Evolutionary conservation across 2,329 filamentous ascomycete genomes (phyloP).

Genomic region (Emergomyces orientalis): DNA sequence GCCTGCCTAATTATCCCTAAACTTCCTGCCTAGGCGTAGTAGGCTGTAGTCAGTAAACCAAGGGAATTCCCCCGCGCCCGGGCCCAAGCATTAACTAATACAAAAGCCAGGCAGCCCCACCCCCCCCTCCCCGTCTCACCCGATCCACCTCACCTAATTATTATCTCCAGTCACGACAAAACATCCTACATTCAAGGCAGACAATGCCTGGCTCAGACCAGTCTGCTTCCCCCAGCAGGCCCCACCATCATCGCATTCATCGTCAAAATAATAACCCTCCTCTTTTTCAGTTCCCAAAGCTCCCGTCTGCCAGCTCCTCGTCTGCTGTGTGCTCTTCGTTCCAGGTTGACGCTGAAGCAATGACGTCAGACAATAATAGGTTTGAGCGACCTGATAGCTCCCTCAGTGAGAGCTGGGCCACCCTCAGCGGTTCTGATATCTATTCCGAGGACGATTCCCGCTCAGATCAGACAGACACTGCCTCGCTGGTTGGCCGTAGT

Average conservation of each 20-base stretch:
- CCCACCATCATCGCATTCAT: slow-evolving; percentile 30
- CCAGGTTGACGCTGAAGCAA: slow-evolving; percentile 15
- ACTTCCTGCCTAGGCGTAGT: no score
- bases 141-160: not conserved
- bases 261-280: slow-evolving; percentile 24
- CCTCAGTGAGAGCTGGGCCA: slow-evolving; percentile 40
- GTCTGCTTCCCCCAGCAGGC: slow-evolving; percentile 19
- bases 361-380: slow-evolving; percentile 28
- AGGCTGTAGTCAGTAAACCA: no score
- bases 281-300: slow-evolving; percentile 34
- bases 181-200: no score
- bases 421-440: slow-evolving; percentile 35
- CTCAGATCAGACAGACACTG: slow-evolving; percentile 37
- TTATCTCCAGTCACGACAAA: no score
- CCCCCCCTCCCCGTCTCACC: not conserved
- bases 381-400: slow-evolving; percentile 23
- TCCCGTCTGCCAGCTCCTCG: slow-evolving; percentile 32
- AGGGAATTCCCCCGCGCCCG: not conserved
- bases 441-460: slow-evolving; percentile 38
- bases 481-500: slow-evolving; percentile 36
- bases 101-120: not conserved
- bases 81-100: not conserved
- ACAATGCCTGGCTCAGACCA: slow-evolving; percentile 7
- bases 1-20: not conserved
- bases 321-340: slow-evolving; percentile 36